Base-by-base conservation (phyloP, 768 basidiomycete genomes). In the Naematelia encephala region DNA sequence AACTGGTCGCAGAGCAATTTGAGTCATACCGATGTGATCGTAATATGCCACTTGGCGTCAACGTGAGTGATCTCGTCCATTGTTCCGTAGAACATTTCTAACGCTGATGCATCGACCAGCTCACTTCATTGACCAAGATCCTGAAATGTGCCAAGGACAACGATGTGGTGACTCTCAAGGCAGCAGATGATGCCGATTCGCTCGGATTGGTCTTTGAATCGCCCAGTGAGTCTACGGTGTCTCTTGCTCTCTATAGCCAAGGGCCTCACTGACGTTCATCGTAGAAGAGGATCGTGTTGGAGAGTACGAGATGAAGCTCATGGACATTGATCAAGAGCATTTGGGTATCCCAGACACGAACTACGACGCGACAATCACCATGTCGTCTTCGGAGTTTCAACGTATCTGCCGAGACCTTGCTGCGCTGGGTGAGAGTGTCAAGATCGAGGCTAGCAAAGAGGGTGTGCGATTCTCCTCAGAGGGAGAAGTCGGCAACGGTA, bases 251-350 rank as follows among this genome's bases (percentile, higher is more conserved):
- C 14, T 5, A 10, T 28, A n/a, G n/a, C n/a, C n/a, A n/a, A n/a
- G n/a, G n/a, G n/a, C 54, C 10, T 39, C 19, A 23, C 22, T 39
- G 34, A 39, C 43, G 49, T 51, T 21, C 13, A 12, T 53, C 45
- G 4, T 66, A 96, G 93, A 86, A 78, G 84, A 87, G 3, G 94
- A 96, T 77, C 86, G 96, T 62, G 87, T 98, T 54, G 91, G 92
- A 23, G 91, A 97, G 75, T 99, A 99, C 79, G 92, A 96, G 68
- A 90, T 99, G 88, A 98, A 98, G 78, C 85, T 98, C 54, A 97
- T 99, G 94, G 94, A 98, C 71, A 99, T 99, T 73, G 94, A 99
- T 77, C 82, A 90, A 22, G 96, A 99, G 79, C 86, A 85, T 46
- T 87, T 98, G 52, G 87, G 88, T 49, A 98, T 98, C 71, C 96